These are phyloP conservation scores for Vanderwaltozyma tropicalis DNA, from an alignment of 805 yeast species.

Conservation along the genomic window DNA sequence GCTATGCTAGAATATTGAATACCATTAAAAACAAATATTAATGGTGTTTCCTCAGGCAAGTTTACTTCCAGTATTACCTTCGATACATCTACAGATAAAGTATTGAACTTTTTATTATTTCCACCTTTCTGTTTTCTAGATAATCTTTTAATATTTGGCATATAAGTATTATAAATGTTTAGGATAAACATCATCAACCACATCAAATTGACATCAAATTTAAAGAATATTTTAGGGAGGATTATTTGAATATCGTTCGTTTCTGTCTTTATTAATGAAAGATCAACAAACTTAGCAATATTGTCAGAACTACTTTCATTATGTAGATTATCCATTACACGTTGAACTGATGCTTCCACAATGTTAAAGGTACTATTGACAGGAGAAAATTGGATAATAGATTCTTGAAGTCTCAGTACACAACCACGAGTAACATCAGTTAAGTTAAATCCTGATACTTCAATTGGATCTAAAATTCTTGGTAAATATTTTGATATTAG, in stretches of 20 bases:
- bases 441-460: conserved; percentile 10
- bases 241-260: not conserved
- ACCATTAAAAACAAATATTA: conserved; percentile 11
- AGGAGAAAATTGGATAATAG: conserved; percentile 7
- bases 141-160: not conserved
- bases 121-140: too few relatives aligned
- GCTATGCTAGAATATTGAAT: conserved; percentile 4
- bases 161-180: not conserved
- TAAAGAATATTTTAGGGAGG: conserved; percentile 17
- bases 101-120: too few relatives aligned
- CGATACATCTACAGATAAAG: too few relatives aligned
- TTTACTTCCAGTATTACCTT: conserved; percentile 17
- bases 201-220: conserved; percentile 23
- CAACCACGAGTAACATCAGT: conserved; percentile 19
- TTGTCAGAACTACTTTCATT: conserved; percentile 8
- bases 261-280: conserved; percentile 3
- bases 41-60: conserved; percentile 20
- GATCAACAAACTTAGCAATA: conserved; percentile 10
- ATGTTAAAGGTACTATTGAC: conserved; percentile 8
- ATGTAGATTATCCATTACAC: conserved; percentile 16
- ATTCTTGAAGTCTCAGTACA: conserved; percentile 14
- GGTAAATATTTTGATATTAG: conserved; percentile 17
- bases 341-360: conserved; percentile 10
- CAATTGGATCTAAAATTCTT: conserved; percentile 16
- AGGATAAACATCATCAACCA: conserved; percentile 17